Percentiles rank a stretch among this genome's conserved stretches.
These are phyloP conservation scores for Penicillium nucicola DNA, from an alignment of 495 filamentous ascomycete species.

Conservation along the genomic window DNA sequence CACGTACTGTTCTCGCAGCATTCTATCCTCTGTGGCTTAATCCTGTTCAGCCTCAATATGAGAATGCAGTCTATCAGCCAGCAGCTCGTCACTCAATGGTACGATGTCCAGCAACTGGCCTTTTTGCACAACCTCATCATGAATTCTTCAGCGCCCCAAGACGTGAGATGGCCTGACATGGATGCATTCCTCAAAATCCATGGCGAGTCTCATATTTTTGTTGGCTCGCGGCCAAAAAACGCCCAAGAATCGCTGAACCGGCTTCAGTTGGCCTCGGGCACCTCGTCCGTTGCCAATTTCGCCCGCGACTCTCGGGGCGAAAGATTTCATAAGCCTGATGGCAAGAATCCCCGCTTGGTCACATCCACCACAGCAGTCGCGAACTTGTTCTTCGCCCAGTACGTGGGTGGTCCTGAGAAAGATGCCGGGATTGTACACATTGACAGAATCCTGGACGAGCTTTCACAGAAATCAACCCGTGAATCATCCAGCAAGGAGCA, in stretches of 20 bases:
- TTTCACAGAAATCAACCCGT: conserved; percentile 18
- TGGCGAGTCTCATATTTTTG: conserved; percentile 30
- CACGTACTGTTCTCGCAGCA: conserved; percentile 28
- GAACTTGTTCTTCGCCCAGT: conserved; percentile 21
- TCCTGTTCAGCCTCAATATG: conserved; percentile 22
- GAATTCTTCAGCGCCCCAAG: conserved; percentile 11
- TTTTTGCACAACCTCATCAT: conserved; percentile 27
- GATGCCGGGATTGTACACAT: conserved; percentile 18
- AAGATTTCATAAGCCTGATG: conserved; percentile 17
- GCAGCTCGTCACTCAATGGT: conserved; percentile 26
- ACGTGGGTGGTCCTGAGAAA: conserved; percentile 10
- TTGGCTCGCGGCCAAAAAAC: conserved; percentile 25
- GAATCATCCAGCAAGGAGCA: conserved; percentile 6
- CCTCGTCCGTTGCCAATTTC: conserved; percentile 24
- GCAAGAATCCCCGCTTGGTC: conserved; percentile 22
- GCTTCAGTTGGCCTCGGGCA: conserved; percentile 26
- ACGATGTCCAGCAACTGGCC: conserved; percentile 29
- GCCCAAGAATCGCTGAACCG: conserved; percentile 24
- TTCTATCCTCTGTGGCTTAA: conserved; percentile 27
- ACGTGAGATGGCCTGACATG: conserved; percentile 33
- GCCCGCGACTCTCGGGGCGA: conserved; percentile 23
- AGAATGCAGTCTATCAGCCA: conserved; percentile 25
- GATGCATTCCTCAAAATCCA: conserved; percentile 32
- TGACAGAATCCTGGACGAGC: conserved; percentile 21
- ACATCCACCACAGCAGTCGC: conserved; percentile 22